Evolutionary conservation across 129 eudicot species (phyloP).

Genomic region (Pulicaria dysenterica): DNA sequence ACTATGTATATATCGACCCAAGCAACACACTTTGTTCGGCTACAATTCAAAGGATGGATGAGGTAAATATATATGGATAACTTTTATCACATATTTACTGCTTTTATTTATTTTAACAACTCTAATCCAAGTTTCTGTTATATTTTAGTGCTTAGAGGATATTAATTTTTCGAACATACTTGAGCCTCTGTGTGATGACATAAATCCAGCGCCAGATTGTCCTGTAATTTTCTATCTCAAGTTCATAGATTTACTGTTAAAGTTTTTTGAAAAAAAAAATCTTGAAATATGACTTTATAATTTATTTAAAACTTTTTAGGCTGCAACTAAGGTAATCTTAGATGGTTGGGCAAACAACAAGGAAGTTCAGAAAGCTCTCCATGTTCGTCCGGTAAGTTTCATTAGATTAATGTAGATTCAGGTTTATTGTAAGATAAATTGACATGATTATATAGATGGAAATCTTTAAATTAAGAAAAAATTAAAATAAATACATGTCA

Average conservation of each 20-base stretch:
- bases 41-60: slow-evolving; percentile 21
- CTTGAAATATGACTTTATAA: neutral
- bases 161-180: slow-evolving; percentile 12
- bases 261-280: neutral
- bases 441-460: neutral
- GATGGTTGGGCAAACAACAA: slow-evolving; percentile 33
- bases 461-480: no score
- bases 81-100: neutral
- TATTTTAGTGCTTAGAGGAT: slow-evolving; percentile 16
- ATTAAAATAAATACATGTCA: neutral
- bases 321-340: slow-evolving; percentile 1
- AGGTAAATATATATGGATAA: slow-evolving; percentile 16
- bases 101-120: neutral
- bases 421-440: neutral
- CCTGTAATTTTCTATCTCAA: slow-evolving; percentile 20
- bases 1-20: slow-evolving; percentile 19
- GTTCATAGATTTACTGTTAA: neutral
- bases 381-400: slow-evolving; percentile 41
- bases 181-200: slow-evolving; percentile 14
- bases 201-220: slow-evolving; percentile 23
- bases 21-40: slow-evolving; percentile 17
- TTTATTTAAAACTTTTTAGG: slow-evolving; percentile 3
- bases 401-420: neutral
- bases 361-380: slow-evolving; percentile 33
- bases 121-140: neutral